Evolutionary conservation across 371 early-diverging fungal genomes (phyloP), one percentile per base, ranked within the genome.

Genomic region (Apophysomyces sp.): DNA sequence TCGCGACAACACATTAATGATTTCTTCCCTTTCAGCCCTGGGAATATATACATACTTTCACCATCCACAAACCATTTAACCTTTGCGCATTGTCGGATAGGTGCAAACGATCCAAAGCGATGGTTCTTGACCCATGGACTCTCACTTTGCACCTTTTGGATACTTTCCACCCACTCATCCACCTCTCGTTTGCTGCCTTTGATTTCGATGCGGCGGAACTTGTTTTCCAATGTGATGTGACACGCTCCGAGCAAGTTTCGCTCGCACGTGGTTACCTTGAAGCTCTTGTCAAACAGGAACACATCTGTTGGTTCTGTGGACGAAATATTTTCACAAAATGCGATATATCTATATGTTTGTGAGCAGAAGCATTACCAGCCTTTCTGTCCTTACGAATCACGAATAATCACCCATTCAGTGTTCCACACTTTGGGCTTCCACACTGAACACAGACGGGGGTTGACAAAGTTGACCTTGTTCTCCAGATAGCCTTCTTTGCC

Each of bases 11-110:
- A 16, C 11, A 26, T 36, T 55, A 44, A 13, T 61, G 7, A 21
- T n/a, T 52, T 6, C 16, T n/a, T 13, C n/a, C 41, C n/a, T 59
- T 24, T 57, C 12, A 16, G n/a, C 24, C 37, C 21, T 24, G 18
- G 11, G 26, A 44, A 67, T 7, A 31, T 40, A 39, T 39, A 52
- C 36, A 32, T 73, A 81, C 81, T 74, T 66, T 89, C 86, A 28
- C 88, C 94, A 66, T 95, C 95, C 2, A 95, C 87, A 78, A 88
- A 94, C 84, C 88, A 94, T 49, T 87, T 82, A 16, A 88, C 86
- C 58, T 86, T 89, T 57, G 84, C 83, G 40, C 82, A 73, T 32
- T 81, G 63, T 36, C 94, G 78, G 53, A 89, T 80, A 1, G 94
- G 94, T 29, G 95, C 93, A 80, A 93, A 95, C 1, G 91, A 91